Evolutionary conservation across 257 asterid genomes (phyloP).

Genomic region (Cordia subcordata): DNA sequence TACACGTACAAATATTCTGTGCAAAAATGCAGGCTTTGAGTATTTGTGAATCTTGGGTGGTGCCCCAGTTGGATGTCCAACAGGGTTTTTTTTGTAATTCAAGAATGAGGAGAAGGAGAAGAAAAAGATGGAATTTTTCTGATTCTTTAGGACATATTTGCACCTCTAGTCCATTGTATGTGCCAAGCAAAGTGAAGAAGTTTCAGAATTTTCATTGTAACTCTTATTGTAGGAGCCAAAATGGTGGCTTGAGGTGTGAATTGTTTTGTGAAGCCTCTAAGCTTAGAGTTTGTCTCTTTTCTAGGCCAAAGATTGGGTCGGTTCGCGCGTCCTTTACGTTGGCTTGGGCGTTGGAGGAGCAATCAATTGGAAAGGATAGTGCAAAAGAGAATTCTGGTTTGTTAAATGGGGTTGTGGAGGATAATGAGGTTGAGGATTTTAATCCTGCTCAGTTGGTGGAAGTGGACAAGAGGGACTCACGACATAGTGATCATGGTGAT

Average conservation of each 20-base stretch:
- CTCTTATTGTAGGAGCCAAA: slow-evolving; percentile 15
- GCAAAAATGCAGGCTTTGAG: slow-evolving; percentile 64
- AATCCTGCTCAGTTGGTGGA: slow-evolving; percentile 14
- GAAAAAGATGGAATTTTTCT: slow-evolving; percentile 31
- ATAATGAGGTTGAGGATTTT: slow-evolving; percentile 12
- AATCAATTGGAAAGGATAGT: slow-evolving; percentile 26
- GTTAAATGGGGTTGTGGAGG: slow-evolving; percentile 17
- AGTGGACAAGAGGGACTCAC: slow-evolving; percentile 8
- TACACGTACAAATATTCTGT: slow-evolving; percentile 1
- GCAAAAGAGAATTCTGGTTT: slow-evolving; percentile 23
- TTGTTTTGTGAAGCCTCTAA: slow-evolving; percentile 15
- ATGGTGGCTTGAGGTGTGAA: slow-evolving; percentile 21
- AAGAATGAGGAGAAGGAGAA: slow-evolving; percentile 27
- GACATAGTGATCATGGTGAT: not conserved
- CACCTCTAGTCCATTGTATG: slow-evolving; percentile 11
- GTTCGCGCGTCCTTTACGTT: slow-evolving; percentile 41
- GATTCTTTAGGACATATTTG: slow-evolving; percentile 10
- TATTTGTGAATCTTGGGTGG: slow-evolving; percentile 41
- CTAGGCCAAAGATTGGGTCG: slow-evolving; percentile 25
- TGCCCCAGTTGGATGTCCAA: slow-evolving; percentile 41
- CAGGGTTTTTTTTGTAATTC: slow-evolving; percentile 25
- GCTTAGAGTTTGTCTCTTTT: slow-evolving; percentile 13
- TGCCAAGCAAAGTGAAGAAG: slow-evolving; percentile 18
- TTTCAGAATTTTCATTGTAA: slow-evolving; percentile 14
- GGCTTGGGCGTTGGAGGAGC: slow-evolving; percentile 47